Evolutionary conservation across 805 yeast species (phyloP).

Genomic region (Saturnispora galanensis): DNA sequence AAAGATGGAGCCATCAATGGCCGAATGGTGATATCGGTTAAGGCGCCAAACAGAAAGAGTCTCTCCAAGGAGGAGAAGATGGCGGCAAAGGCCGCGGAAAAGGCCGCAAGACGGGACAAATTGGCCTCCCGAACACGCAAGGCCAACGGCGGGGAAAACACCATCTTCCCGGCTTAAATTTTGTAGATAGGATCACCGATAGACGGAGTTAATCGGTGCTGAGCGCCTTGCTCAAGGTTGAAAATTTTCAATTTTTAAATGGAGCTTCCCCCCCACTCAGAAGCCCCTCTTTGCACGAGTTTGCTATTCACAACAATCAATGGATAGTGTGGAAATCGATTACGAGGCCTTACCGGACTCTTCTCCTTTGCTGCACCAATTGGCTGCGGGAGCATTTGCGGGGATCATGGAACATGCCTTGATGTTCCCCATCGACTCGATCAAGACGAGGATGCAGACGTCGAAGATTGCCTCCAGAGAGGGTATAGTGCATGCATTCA

Average conservation of each 20-base stretch:
- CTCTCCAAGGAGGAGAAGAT: slow-evolving; percentile 20
- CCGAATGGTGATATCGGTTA: slow-evolving; percentile 15
- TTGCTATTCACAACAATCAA: not conserved
- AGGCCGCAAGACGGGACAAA: slow-evolving; percentile 29
- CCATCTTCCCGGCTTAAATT: too few species aligned
- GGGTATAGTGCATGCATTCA: slow-evolving; percentile 56
- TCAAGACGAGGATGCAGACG: slow-evolving; percentile 91
- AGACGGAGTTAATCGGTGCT: too few species aligned
- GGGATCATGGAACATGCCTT: slow-evolving; percentile 98
- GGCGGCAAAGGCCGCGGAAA: slow-evolving; percentile 25
- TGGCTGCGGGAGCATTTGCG: slow-evolving; percentile 95
- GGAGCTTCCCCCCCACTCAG: too few species aligned
- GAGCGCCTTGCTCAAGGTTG: too few species aligned
- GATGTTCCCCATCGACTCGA: slow-evolving; percentile 94
- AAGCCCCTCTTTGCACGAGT: too few species aligned
- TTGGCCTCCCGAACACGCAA: slow-evolving; percentile 1
- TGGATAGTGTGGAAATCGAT: slow-evolving; percentile 45
- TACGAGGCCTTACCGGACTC: slow-evolving; percentile 87
- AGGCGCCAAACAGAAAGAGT: slow-evolving; percentile 9
- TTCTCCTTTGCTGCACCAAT: slow-evolving; percentile 73
- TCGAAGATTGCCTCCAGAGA: slow-evolving; percentile 20
- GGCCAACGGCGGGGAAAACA: not conserved
- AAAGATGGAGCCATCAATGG: slow-evolving; percentile 16
- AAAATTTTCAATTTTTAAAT: too few species aligned
- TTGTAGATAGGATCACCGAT: too few species aligned